Evolutionary conservation across 495 filamentous ascomycete genomes (phyloP).

Genomic region (Filosporella fistucella): DNA sequence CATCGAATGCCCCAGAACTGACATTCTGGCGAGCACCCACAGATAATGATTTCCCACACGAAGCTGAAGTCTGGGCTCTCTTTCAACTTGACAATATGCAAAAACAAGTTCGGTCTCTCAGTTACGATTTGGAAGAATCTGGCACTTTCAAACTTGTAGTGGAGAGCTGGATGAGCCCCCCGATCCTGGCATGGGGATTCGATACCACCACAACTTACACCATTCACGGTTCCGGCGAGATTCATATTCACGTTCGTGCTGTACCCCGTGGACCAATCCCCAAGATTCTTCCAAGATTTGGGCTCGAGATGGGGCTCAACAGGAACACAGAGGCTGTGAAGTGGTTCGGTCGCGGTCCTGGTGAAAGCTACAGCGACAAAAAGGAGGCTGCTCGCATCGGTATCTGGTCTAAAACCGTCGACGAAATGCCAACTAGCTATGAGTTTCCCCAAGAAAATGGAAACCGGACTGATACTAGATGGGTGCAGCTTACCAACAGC

Average conservation of each 20-base stretch:
- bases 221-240: constrained; percentile 37
- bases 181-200: constrained; percentile 58
- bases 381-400: constrained; percentile 53
- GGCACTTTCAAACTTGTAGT: constrained; percentile 30
- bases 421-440: constrained; percentile 50
- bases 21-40: constrained; percentile 53
- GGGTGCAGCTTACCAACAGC: constrained; percentile 40
- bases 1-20: constrained; percentile 30
- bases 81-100: constrained; percentile 37
- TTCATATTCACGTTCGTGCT: constrained; percentile 37
- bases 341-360: constrained; percentile 65
- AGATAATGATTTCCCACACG: constrained; percentile 56
- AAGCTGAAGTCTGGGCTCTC: constrained; percentile 35
- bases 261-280: constrained; percentile 38
- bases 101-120: constrained; percentile 30
- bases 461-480: constrained; percentile 56
- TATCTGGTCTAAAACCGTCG: constrained; percentile 33
- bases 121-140: constrained; percentile 29
- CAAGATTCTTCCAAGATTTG: constrained; percentile 50
- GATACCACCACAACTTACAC: constrained; percentile 49
- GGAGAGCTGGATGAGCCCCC: constrained; percentile 49
- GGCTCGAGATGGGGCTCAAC: constrained; percentile 43
- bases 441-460: constrained; percentile 66
- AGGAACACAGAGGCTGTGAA: constrained; percentile 31
- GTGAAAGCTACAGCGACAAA: constrained; percentile 60